Conservation (phyloP, 768 basidiomycete genomes). For the Sarcomyxa edulis region DNA sequence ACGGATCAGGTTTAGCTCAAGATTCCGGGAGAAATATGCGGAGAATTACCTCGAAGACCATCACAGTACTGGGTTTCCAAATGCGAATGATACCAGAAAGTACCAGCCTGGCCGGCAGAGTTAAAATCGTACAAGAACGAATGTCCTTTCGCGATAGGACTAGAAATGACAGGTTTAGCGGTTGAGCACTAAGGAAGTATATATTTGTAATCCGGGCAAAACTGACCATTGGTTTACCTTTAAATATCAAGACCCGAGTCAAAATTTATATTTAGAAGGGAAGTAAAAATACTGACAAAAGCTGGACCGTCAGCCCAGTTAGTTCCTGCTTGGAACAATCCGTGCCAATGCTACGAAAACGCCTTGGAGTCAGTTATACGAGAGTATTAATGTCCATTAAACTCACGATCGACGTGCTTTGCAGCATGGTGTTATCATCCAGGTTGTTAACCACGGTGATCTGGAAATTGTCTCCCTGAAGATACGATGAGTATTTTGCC, state of each 20-base stretch:
- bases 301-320: constrained; percentile 39
- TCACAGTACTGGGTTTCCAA: constrained; percentile 50
- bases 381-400: too few species aligned
- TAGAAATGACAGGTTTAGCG: too few species aligned
- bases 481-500: background rate
- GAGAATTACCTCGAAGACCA: constrained; percentile 47
- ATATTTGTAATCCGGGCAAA: too few species aligned
- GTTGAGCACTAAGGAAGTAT: too few species aligned
- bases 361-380: too few species aligned
- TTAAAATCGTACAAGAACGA: constrained; percentile 36
- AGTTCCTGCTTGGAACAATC: constrained; percentile 29
- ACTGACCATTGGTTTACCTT: too few species aligned
- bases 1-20: constrained; percentile 13
- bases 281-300: too few species aligned
- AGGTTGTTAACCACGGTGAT: constrained; percentile 45
- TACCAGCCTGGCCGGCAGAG: constrained; percentile 31
- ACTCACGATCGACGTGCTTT: constrained; percentile 45
- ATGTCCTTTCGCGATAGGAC: constrained; percentile 33
- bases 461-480: constrained; percentile 34
- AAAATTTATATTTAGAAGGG: too few species aligned
- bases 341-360: constrained; percentile 50
- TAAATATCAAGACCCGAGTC: too few species aligned
- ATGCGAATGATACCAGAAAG: constrained; percentile 33
- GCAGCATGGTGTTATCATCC: constrained; percentile 42
- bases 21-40: constrained; percentile 27